These are phyloP conservation scores for Plantago ovata DNA, from an alignment of 257 asterid genomes.

Conservation along the genomic window DNA sequence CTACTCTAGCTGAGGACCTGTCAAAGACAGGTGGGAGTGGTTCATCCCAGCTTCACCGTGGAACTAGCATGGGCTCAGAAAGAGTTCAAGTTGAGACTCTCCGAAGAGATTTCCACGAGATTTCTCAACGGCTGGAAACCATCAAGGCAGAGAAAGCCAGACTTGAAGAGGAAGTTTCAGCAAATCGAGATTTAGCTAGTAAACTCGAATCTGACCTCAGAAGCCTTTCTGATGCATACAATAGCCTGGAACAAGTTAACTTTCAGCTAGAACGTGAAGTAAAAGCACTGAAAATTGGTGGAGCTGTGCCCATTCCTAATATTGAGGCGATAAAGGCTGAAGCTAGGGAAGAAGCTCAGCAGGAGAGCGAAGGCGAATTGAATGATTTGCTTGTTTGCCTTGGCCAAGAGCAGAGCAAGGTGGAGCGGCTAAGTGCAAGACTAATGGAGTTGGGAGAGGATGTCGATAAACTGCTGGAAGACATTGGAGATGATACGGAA, in stretches of 20 bases:
- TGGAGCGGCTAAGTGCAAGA: constrained; percentile 68
- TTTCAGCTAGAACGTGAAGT: constrained; percentile 68
- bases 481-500: constrained; percentile 62
- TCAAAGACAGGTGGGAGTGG: constrained; percentile 56
- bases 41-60: constrained; percentile 48
- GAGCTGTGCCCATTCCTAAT: constrained; percentile 42
- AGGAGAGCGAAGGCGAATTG: constrained; percentile 84
- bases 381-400: constrained; percentile 87
- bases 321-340: constrained; percentile 67
- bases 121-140: constrained; percentile 55
- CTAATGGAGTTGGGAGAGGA: constrained; percentile 76
- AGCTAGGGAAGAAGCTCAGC: constrained; percentile 82
- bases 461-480: constrained; percentile 67
- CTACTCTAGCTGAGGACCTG: constrained; percentile 74
- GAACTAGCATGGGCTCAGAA: constrained; percentile 53
- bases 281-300: constrained; percentile 49
- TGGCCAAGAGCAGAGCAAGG: constrained; percentile 97
- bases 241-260: constrained; percentile 86
- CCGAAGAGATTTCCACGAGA: constrained; percentile 66
- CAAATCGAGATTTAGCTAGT: constrained; percentile 42
- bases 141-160: constrained; percentile 66
- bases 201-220: constrained; percentile 81
- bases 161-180: constrained; percentile 55
- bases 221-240: constrained; percentile 89
- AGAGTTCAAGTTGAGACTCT: constrained; percentile 66